phyloP scores from a whole-genome alignment of 106 monocot species.

The Acorus gramineus region DNA sequence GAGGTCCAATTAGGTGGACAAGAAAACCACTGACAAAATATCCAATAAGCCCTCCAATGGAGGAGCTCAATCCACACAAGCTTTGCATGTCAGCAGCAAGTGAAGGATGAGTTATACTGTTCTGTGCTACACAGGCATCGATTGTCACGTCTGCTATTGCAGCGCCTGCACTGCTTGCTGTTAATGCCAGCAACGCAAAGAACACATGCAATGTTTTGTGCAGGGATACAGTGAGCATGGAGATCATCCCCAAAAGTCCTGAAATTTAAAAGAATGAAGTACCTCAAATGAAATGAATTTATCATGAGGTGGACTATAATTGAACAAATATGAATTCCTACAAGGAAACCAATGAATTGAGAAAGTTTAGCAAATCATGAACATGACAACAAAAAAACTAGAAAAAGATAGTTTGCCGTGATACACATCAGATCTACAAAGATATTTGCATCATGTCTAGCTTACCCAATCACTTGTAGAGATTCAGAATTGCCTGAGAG shows the following conservation, averaged over 20 bases:
- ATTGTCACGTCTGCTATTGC: constrained; percentile 78
- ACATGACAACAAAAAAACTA: too few relatives aligned
- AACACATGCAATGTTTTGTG: constrained; percentile 34
- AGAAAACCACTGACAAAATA: constrained; percentile 56
- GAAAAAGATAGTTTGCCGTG: too few relatives aligned
- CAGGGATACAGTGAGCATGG: constrained; percentile 54
- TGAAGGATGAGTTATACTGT: constrained; percentile 51
- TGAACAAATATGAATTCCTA: too few relatives aligned
- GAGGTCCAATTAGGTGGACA: constrained; percentile 56
- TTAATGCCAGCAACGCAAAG: constrained; percentile 51
- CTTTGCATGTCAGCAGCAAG: constrained; percentile 75
- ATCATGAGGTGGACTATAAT: too few relatives aligned
- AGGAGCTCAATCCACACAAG: constrained; percentile 40
- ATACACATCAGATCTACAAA: too few relatives aligned
- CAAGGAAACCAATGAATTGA: too few relatives aligned
- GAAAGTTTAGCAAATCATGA: too few relatives aligned
- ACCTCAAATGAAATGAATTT: too few relatives aligned
- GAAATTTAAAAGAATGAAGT: not conserved
- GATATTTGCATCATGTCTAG: too few relatives aligned
- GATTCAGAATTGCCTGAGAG: too few relatives aligned
- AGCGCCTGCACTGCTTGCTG: constrained; percentile 22
- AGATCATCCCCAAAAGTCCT: constrained; percentile 47
- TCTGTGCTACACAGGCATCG: constrained; percentile 68
- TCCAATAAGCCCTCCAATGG: constrained; percentile 47
- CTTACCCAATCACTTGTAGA: too few relatives aligned